Evolutionary conservation across 169 alveolate species (phyloP).

Genomic region (Eimeria sp.): DNA sequence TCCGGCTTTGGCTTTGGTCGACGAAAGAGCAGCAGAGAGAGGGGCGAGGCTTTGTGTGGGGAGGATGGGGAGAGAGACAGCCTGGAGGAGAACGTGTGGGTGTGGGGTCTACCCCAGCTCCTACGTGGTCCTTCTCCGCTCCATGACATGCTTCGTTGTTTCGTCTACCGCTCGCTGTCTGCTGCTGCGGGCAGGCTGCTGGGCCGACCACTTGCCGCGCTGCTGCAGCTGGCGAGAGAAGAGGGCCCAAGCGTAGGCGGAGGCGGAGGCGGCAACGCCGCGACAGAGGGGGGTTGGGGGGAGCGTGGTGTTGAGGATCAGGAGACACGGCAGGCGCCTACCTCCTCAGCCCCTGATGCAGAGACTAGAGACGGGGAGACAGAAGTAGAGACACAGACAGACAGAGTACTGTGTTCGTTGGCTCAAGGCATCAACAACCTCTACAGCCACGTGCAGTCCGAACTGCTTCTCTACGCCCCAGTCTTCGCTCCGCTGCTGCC

Average conservation of each 20-base stretch:
- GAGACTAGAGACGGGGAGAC: background rate
- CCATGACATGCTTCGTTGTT: slow-evolving; percentile 69
- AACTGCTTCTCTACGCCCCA: slow-evolving; percentile 73
- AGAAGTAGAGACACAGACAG: slow-evolving; percentile 52
- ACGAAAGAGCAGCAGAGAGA: background rate
- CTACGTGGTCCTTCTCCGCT: slow-evolving; percentile 67
- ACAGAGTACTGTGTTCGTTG: slow-evolving; percentile 13
- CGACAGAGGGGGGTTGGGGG: background rate
- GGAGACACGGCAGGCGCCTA: background rate
- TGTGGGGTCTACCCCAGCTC: slow-evolving; percentile 30
- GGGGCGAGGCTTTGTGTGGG: background rate
- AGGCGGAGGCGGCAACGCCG: background rate
- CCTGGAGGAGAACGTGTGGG: slow-evolving; percentile 10
- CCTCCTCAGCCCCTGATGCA: background rate
- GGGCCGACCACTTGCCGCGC: slow-evolving; percentile 6
- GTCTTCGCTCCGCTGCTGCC: slow-evolving; percentile 73
- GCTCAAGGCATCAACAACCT: slow-evolving; percentile 29
- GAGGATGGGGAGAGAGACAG: background rate
- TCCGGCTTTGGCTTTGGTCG: background rate
- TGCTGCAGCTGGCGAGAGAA: background rate
- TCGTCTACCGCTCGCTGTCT: slow-evolving; percentile 73
- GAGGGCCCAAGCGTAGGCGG: background rate
- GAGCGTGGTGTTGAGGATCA: background rate
- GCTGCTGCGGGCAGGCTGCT: slow-evolving; percentile 53
- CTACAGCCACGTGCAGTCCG: slow-evolving; percentile 49